Evolutionary conservation across 1,139 yeast genomes (phyloP), one percentile per base, ranked within the genome.

Genomic region (Protomyces lactucae-debilis): DNA sequence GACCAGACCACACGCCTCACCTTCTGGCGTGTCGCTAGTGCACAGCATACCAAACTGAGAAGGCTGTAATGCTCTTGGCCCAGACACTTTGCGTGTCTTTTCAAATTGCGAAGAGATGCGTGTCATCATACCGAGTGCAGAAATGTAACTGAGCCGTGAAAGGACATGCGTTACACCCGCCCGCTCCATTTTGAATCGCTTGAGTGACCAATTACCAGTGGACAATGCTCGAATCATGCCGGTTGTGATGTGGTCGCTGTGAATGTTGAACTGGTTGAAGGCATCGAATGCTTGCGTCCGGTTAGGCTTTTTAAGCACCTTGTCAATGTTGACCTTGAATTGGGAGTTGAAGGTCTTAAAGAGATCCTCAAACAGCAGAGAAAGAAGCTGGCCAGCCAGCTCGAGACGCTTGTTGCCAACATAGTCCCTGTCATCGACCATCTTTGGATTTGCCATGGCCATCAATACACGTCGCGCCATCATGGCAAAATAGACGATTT

Each of bases 81-180:
- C 99, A 2, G 97, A 89, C 52, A 93, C 99, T 76, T 93, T 93
- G 79, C 99, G 83, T 1, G 98, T 91, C 75, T 93, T 93, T 76
- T 93, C 99, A 73, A 93, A 93, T 76, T 93, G 99, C 8, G 98
- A 92, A 2, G 97, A 90, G 65, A 93, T 95, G 80, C 99, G 88
- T 16, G 99, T 93, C 99, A 93, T 93, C 99, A 93, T 93, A 72
- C 99, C 99, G 68, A 93, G 79, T 0, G 99, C 99, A 10, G 96
- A 86, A 61, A 93, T 93, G 74, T 91, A 93, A 39, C 96, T 88
- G 66, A 93, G 79, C 73, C 99, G 82, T 66, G 95, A 87, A 65
- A 93, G 80, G 55, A 93, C 98, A 74, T 93, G 99, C 3, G 99
- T 95, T 60, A 93, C 99, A 77, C 99, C 99, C 0, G 99, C 99